Evolutionary conservation across 371 early-diverging fungal genomes (phyloP), one percentile per base, ranked within the genome.

Genomic region (Coemansia sp.): DNA sequence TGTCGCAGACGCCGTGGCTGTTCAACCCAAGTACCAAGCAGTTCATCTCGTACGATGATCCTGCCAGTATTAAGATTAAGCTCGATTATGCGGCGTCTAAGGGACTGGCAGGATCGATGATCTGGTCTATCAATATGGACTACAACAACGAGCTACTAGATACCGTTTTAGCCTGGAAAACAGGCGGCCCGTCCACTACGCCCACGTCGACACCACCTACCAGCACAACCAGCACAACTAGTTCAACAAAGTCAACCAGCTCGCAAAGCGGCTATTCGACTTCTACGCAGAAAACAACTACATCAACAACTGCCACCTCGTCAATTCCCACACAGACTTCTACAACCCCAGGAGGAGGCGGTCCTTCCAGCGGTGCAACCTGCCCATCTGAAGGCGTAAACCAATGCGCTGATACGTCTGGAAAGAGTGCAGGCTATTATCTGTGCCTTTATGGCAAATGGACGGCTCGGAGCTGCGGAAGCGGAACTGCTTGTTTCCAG

Each of bases 1-100:
- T 71, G 8, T 78, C 87, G 21, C 72, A 84, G 71, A 89, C 89
- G 0, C 90, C 90, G n/a, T 88, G 89, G 90, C 69, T 89, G 61
- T 89, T 85, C 80, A 86, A 87, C 50, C 73, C 84, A 4, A 60
- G 55, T 18, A 85, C 80, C 61, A 86, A 83, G 60, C 81, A 79
- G 40, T 88, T 82, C 51, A 82, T 90, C 29, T 85, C 86, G 8
- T 52, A 75, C 21, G 76, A 89, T 55, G 77, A 84, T 22, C 72
- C 69, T 4, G 73, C 81, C 37, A 86, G 87, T 29, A 74, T 88
- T 63, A 79, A 66, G 34, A 63, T 80, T 69, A 89, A 89, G 81
- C 81, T 84, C 13, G 68, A 85, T 24, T 84, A 81, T 65, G 88
- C 86, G 0, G 63, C 79, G 14, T 60, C 71, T 16, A 80, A 82